Base-by-base conservation (phyloP, 2,329 filamentous ascomycete species). In the Myriosclerotinia scirpicola region DNA sequence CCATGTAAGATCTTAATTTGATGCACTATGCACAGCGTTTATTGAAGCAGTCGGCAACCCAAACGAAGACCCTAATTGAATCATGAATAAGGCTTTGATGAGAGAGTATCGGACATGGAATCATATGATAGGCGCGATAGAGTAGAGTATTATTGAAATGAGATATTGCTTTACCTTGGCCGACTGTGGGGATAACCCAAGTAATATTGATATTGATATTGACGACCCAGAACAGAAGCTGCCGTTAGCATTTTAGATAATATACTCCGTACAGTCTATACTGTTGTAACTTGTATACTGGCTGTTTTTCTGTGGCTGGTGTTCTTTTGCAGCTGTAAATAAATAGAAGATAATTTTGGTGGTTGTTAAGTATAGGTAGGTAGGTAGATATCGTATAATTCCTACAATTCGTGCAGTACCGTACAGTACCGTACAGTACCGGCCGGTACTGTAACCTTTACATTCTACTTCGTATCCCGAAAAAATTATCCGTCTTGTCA, bases 1-100 rank as follows among this genome's bases (percentile, higher is more conserved):
- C 56, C 64, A 60, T 60, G 64, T 36, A 38, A 50, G 54, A 65
- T 42, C 64, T 65, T 65, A 53, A 65, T 60, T 65, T 61, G 54
- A 65, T 65, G 54, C 64, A 65, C 44, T 54, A 60, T 65, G 64
- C 64, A 65, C 64, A 65, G 64, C 64, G 64, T 65, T 60, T 65
- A 65, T 53, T 60, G 54, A 65, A 60, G 64, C 54, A 60, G 64
- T 53, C 64, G 54, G 64, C 46, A 60, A 36, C 34, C 54, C 46
- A 60, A 36, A 50, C 55, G 46, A 53, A 60, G 62, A 40, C 54
- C 42, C 54, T 40, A 38, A 17, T 58, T 50, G 26, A 38, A 34
- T 52, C 48, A 52, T 34, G n/a, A 30, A 22, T 30, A 26, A 42
- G 59, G 30, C n/a, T n/a, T 53, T 38, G 46, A 34, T 34, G 30